A percentile compares a stretch with the other conserved stretches of the same genome.
Evolutionary conservation across 2,329 filamentous ascomycete genomes (phyloP).

Genomic region (Neoscytalidium dimidiatum): DNA sequence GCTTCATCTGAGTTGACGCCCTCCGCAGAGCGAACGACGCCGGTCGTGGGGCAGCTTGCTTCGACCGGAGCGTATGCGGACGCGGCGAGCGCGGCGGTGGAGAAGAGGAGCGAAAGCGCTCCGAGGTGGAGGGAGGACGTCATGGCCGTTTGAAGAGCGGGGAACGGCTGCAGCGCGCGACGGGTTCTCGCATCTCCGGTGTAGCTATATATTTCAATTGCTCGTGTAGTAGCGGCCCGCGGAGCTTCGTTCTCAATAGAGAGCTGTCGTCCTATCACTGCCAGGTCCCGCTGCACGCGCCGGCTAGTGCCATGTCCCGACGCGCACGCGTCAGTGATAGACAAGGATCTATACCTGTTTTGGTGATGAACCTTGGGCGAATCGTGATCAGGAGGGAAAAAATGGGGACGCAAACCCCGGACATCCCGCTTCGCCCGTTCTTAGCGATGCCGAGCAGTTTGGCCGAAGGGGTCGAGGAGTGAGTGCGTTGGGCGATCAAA

Average conservation of each 20-base stretch:
- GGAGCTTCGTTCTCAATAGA: not conserved
- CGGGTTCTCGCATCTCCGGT: not conserved
- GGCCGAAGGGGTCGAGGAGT: not conserved
- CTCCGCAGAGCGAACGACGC: constrained; percentile 41
- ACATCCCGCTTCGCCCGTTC: not conserved
- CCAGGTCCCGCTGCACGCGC: not conserved
- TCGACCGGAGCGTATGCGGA: constrained; percentile 37
- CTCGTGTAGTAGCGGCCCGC: not conserved
- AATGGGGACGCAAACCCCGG: not conserved
- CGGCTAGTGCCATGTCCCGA: not conserved
- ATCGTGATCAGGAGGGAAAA: constrained; percentile 8
- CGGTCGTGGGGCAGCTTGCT: constrained; percentile 40
- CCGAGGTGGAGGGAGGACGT: not conserved
- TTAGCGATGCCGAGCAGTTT: not conserved
- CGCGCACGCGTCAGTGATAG: constrained; percentile 4
- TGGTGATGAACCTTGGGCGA: not conserved
- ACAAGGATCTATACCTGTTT: not conserved
- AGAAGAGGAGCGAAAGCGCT: not conserved
- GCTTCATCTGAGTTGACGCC: constrained; percentile 40
- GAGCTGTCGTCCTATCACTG: constrained; percentile 1
- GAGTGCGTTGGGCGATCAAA: not conserved
- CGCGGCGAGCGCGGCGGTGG: constrained; percentile 18
- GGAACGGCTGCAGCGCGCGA: not conserved
- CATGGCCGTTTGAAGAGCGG: not conserved
- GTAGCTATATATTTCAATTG: not conserved